Conservation (phyloP, 495 filamentous ascomycete species). For the Penicillium roqueforti region DNA sequence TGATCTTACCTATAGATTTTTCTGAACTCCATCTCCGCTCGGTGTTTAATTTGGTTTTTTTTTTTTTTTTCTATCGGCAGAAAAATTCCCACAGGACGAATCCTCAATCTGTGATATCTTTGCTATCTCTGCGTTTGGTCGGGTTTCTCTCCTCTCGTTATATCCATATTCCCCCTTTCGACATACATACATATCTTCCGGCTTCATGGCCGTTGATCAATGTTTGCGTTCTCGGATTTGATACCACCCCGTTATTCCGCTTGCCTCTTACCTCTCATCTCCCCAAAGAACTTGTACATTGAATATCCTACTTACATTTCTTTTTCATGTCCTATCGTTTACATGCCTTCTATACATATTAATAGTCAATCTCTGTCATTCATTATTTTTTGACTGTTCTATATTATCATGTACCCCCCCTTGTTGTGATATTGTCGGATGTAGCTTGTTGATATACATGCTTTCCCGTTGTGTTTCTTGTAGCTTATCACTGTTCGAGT, state of each 20-base stretch:
- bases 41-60: background rate
- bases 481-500: background rate
- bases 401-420: conserved; percentile 2
- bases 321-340: conserved; percentile 20
- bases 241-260: conserved; percentile 26
- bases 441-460: background rate
- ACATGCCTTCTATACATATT: conserved; percentile 17
- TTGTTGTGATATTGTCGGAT: background rate
- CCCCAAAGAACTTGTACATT: conserved; percentile 20
- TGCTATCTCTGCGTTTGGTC: background rate
- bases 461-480: background rate
- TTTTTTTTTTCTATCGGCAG: background rate
- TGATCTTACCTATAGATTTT: conserved; percentile 3
- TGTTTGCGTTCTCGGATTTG: conserved; percentile 30
- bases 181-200: conserved; percentile 19
- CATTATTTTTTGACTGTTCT: conserved; percentile 16
- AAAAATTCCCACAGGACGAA: background rate
- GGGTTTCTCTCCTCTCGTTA: conserved; percentile 10
- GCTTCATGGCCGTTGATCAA: conserved; percentile 20
- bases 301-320: conserved; percentile 2
- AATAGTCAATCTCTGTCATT: conserved; percentile 21
- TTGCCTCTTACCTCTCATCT: background rate
- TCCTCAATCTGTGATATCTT: background rate
- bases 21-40: conserved; percentile 3
- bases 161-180: conserved; percentile 17